phyloP scores from a whole-genome alignment of 352 stramenopile species.

The Phytophthora tentaculata region DNA sequence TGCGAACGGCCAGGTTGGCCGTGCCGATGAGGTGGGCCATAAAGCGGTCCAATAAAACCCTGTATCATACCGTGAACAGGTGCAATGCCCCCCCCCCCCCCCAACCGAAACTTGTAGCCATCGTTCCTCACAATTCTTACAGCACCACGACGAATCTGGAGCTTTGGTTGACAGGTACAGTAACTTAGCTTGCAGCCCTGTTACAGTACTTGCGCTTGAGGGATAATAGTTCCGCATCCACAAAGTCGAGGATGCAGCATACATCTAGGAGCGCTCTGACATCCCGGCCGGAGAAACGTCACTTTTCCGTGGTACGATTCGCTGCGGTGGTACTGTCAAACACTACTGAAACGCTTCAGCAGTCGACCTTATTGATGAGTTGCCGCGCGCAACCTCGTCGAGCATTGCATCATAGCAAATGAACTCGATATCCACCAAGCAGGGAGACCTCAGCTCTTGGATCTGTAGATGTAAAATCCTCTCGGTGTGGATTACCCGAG shows the following conservation, averaged over 20 bases:
- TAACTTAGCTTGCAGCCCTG: too few species aligned
- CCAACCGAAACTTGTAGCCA: slow-evolving; percentile 12
- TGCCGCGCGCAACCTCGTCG: not conserved
- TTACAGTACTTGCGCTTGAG: too few species aligned
- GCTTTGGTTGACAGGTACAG: slow-evolving; percentile 2
- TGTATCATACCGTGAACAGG: slow-evolving; percentile 12
- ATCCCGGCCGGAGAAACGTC: not conserved
- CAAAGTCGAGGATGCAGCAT: not conserved
- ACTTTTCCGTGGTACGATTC: not conserved
- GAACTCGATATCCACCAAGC: too few species aligned
- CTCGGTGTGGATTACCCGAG: too few species aligned
- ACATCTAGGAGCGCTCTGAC: not conserved
- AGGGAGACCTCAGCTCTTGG: not conserved
- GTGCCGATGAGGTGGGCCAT: slow-evolving; percentile 19
- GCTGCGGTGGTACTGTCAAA: not conserved
- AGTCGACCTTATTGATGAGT: slow-evolving; percentile 4
- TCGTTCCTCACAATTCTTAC: slow-evolving; percentile 11
- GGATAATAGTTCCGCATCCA: too few species aligned
- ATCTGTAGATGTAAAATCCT: too few species aligned
- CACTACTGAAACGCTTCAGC: slow-evolving; percentile 12
- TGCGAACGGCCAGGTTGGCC: slow-evolving; percentile 16
- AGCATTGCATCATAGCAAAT: not conserved
- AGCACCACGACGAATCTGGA: slow-evolving; percentile 10
- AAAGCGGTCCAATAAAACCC: slow-evolving; percentile 32
- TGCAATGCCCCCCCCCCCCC: slow-evolving; percentile 1